Evolutionary conservation across 352 stramenopile species (phyloP), one percentile per base, ranked within the genome.

Genomic region (Globisporangium camurandrum): DNA sequence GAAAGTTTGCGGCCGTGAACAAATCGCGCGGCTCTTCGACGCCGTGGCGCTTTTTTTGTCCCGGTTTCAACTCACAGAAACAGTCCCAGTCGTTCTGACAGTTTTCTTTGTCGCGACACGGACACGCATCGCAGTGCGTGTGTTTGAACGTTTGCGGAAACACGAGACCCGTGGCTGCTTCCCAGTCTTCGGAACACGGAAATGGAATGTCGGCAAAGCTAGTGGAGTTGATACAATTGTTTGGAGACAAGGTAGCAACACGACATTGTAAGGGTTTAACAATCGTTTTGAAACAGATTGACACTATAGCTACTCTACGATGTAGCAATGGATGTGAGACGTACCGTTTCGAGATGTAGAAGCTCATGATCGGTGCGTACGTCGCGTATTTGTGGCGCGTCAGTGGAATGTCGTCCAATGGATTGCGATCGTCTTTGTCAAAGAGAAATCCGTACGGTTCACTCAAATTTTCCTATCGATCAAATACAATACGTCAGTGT

Each of bases 371-470:
- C 9, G 97, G 97, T 8, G 95, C 95, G 62, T 98, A 98, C 27
- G 80, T 92, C 36, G 72, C 49, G 66, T 98, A 99, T 30, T 81
- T 83, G 49, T 94, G 76, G 5, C 83, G 59, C 40, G 77, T 78
- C 36, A 98, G 78, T 36, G 96, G 86, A 10, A 98, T 86, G 69
- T 98, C 93, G 34, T 98, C 77, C 12, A 84, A 63, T 27, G 90
- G 87, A 61, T 98, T 88, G 30, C 92, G 74, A 62, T 99, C 97
- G 61, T 98, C 90, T 60, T 96, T 96, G 62, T 98, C 87, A 63
- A 98, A 98, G 39, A 99, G 89, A 59, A 99, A 99, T 6, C 96
- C 95, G 69, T 99, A 99, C 14, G 97, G 95, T 67, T 99, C 96
- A 4, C 66, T 82, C 31, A 96, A 65, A 66, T 98, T 98, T 61